These are phyloP conservation scores for Colletotrichum sansevieriae DNA, from an alignment of 2,329 filamentous ascomycete species.

Conservation along the genomic window DNA sequence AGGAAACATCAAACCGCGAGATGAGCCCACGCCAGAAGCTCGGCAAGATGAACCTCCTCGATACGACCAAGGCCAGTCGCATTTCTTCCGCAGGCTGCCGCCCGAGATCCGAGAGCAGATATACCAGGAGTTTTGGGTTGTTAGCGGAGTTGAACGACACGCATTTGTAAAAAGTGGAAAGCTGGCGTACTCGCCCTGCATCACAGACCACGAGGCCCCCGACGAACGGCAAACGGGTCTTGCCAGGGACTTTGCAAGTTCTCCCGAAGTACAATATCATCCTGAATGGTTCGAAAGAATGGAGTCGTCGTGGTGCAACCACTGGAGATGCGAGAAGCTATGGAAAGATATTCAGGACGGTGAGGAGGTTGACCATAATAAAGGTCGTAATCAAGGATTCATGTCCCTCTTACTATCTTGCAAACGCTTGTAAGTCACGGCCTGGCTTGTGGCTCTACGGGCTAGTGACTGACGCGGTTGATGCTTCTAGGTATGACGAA, in stretches of 20 bases:
- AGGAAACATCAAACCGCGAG: too few species aligned
- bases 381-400: constrained; percentile 4
- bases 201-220: constrained; percentile 35
- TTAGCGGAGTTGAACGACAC: constrained; percentile 31
- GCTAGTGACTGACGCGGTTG: neutral
- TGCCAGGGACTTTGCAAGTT: constrained; percentile 17
- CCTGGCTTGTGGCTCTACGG: too few species aligned
- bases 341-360: constrained; percentile 34
- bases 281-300: constrained; percentile 39
- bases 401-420: constrained; percentile 39
- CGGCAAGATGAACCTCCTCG: neutral
- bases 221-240: constrained; percentile 38
- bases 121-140: constrained; percentile 31
- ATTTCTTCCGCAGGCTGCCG: constrained; percentile 32
- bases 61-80: constrained; percentile 24
- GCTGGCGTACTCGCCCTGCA: constrained; percentile 27
- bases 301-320: constrained; percentile 42
- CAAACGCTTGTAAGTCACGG: constrained; percentile 33
- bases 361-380: neutral
- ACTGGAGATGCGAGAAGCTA: constrained; percentile 41
- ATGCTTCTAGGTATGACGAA: constrained; percentile 33
- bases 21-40: too few species aligned
- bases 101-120: constrained; percentile 40
- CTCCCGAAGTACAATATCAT: constrained; percentile 27
- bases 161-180: constrained; percentile 17